These are phyloP conservation scores for Acacia crassicarpa DNA, from an alignment of 306 rosid species.

Conservation along the genomic window DNA sequence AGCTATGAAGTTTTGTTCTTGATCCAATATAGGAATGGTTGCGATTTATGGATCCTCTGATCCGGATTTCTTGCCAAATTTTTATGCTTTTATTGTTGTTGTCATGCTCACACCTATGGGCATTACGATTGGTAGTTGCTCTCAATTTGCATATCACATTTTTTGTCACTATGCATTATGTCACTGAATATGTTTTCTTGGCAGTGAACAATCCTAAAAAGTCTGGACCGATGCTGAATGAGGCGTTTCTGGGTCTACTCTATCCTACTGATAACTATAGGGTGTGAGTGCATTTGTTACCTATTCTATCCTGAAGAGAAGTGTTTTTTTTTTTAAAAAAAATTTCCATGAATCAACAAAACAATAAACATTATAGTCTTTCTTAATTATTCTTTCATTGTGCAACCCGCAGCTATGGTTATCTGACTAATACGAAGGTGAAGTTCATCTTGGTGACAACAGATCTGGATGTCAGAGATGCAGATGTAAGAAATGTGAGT, in stretches of 20 bases:
- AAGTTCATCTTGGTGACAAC: slow-evolving; percentile 91
- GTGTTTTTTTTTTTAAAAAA: neutral
- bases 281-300: slow-evolving; percentile 70
- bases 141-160: neutral
- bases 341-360: neutral
- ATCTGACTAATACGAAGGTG: slow-evolving; percentile 93
- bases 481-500: slow-evolving; percentile 78
- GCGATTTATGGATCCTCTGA: neutral
- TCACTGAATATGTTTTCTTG: slow-evolving; percentile 25
- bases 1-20: neutral
- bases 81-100: neutral
- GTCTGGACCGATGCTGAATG: slow-evolving; percentile 79
- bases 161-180: neutral
- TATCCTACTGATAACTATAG: slow-evolving; percentile 92
- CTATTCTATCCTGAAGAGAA: neutral
- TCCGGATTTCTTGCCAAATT: neutral
- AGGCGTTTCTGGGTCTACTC: slow-evolving; percentile 89
- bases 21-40: slow-evolving; percentile 1
- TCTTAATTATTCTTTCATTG: neutral
- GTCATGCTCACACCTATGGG: neutral
- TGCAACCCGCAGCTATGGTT: slow-evolving; percentile 69
- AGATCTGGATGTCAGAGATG: slow-evolving; percentile 70
- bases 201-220: slow-evolving; percentile 93
- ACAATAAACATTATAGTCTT: neutral
- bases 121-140: neutral